A percentile compares a stretch with the other conserved stretches of the same genome.
Evolutionary conservation across 148 eudicot genomes (phyloP).

Genomic region (Vaccinium corymbosum): DNA sequence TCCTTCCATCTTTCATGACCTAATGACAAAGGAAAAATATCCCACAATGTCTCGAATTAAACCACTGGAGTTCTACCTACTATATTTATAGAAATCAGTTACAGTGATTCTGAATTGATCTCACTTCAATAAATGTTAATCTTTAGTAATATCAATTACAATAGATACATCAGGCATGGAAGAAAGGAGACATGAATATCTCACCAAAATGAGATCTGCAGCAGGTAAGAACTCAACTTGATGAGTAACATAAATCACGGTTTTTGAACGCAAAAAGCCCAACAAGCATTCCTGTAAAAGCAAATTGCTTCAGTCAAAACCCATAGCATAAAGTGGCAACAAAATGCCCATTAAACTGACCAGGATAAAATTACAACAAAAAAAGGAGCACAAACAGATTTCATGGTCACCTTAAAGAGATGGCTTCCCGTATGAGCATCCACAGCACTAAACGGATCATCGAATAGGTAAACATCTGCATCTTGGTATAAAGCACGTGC

Average conservation of each 20-base stretch:
- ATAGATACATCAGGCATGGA: background rate
- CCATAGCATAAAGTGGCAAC: background rate
- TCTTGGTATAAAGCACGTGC: slow-evolving; percentile 58
- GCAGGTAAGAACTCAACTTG: slow-evolving; percentile 58
- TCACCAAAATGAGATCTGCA: slow-evolving; percentile 62
- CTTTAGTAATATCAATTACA: background rate
- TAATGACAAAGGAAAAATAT: background rate
- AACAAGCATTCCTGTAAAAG: background rate
- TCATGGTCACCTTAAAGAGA: slow-evolving; percentile 47
- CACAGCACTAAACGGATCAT: slow-evolving; percentile 70
- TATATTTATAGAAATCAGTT: background rate
- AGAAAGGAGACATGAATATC: slow-evolving; percentile 17
- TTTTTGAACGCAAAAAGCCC: slow-evolving; percentile 41
- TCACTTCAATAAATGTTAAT: background rate
- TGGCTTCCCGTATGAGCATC: slow-evolving; percentile 71
- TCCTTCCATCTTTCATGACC: slow-evolving; percentile 64
- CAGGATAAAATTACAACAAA: background rate
- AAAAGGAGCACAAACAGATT: background rate
- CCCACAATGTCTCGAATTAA: background rate
- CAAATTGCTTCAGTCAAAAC: background rate
- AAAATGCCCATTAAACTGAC: background rate
- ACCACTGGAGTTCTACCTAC: background rate
- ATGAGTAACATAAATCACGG: slow-evolving; percentile 57
- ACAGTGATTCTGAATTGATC: background rate
- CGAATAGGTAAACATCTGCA: slow-evolving; percentile 54